Evolutionary conservation across 805 yeast genomes (phyloP).

Genomic region (Ogataea pignaliae): DNA sequence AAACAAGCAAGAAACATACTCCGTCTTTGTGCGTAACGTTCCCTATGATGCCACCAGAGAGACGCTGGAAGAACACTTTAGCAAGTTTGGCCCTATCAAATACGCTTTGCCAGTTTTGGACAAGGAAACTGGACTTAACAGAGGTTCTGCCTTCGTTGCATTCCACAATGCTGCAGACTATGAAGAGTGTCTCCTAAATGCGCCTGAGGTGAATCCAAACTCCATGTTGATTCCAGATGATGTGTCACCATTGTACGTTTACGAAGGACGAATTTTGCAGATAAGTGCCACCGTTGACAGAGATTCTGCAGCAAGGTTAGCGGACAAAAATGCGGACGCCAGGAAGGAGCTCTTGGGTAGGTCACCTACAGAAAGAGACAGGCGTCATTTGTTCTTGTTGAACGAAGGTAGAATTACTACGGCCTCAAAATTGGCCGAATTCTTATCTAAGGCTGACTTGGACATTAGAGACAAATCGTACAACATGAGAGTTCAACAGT

Average conservation of each 20-base stretch:
- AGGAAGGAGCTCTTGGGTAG: constrained; percentile 78
- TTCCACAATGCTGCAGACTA: constrained; percentile 61
- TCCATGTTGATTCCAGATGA: constrained; percentile 85
- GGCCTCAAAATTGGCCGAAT: constrained; percentile 71
- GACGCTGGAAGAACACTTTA: constrained; percentile 69
- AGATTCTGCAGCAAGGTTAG: constrained; percentile 68
- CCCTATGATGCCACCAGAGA: constrained; percentile 94
- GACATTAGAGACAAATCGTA: constrained; percentile 86
- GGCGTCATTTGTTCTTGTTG: constrained; percentile 75
- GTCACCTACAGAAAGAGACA: constrained; percentile 74
- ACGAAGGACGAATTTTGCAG: constrained; percentile 86
- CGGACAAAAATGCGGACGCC: constrained; percentile 67
- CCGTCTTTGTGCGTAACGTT: constrained; percentile 85
- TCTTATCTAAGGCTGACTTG: constrained; percentile 66
- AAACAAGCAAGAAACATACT: constrained; percentile 64
- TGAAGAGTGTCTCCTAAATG: constrained; percentile 64
- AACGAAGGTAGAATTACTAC: constrained; percentile 92
- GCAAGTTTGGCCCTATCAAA: constrained; percentile 78
- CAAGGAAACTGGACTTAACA: constrained; percentile 77
- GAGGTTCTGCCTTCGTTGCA: constrained; percentile 94
- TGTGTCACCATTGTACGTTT: constrained; percentile 82
- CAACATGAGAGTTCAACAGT: constrained; percentile 80
- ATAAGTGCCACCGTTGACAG: constrained; percentile 83
- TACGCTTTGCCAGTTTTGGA: constrained; percentile 94
- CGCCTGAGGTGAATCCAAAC: constrained; percentile 63